Conservation (phyloP, 2,329 filamentous ascomycete genomes). For the Incumbomyces lentus region DNA sequence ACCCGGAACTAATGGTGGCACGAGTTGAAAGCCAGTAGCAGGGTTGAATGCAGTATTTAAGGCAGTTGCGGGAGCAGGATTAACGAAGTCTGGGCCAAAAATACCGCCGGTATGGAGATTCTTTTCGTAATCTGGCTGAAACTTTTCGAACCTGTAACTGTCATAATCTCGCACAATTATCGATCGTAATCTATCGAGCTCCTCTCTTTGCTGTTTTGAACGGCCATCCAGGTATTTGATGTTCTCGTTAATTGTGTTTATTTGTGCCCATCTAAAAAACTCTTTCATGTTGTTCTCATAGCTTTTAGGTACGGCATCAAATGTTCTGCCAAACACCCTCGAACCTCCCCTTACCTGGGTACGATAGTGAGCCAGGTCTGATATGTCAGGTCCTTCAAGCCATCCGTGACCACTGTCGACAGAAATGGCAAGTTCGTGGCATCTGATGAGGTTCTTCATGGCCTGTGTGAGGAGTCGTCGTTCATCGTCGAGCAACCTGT, state of each 20-base stretch:
- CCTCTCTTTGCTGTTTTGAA: background rate
- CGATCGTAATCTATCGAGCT: background rate
- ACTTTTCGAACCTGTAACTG: slow-evolving; percentile 11
- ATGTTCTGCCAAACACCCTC: slow-evolving; percentile 37
- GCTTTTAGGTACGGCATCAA: slow-evolving; percentile 27
- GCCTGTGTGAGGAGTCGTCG: slow-evolving; percentile 31
- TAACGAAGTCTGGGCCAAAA: background rate
- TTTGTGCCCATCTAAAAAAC: slow-evolving; percentile 19
- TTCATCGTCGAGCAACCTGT: slow-evolving; percentile 47
- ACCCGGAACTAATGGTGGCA: background rate
- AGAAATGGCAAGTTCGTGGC: slow-evolving; percentile 55
- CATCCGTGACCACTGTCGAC: slow-evolving; percentile 60
- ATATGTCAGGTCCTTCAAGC: slow-evolving; percentile 51
- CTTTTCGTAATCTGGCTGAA: slow-evolving; percentile 10
- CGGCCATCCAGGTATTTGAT: slow-evolving; percentile 8
- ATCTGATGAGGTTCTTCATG: slow-evolving; percentile 45
- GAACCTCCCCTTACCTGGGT: slow-evolving; percentile 28
- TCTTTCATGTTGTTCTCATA: slow-evolving; percentile 15
- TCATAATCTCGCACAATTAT: slow-evolving; percentile 12
- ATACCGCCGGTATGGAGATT: slow-evolving; percentile 3
- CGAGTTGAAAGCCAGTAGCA: background rate
- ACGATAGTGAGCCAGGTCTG: slow-evolving; percentile 38
- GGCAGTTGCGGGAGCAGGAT: background rate
- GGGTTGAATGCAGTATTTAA: background rate
- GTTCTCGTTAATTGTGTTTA: slow-evolving; percentile 19